These are phyloP conservation scores for Boletus rufocinnamomeus DNA, from an alignment of 768 basidiomycete species.

Conservation along the genomic window DNA sequence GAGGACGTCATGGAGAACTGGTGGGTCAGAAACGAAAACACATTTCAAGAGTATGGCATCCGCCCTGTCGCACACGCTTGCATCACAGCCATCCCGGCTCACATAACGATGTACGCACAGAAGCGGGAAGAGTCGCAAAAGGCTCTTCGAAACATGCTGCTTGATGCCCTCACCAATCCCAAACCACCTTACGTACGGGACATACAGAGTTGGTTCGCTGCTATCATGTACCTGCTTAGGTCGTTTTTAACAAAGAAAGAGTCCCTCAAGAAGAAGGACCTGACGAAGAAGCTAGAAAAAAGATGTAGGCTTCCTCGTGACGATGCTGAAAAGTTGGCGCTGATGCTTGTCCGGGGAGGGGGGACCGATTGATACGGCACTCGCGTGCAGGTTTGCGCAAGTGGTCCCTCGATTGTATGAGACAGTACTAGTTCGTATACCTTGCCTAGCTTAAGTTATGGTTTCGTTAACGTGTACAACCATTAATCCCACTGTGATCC, in stretches of 20 bases:
- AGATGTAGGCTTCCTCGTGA: neutral
- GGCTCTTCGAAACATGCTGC: neutral
- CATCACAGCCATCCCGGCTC: slow-evolving; percentile 7
- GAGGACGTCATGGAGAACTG: slow-evolving; percentile 16
- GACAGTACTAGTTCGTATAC: no score
- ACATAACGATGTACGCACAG: neutral
- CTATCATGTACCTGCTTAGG: no score
- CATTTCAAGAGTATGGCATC: slow-evolving; percentile 1
- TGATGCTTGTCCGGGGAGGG: no score
- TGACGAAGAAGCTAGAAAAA: slow-evolving; percentile 1
- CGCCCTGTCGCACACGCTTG: slow-evolving; percentile 12
- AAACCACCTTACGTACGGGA: slow-evolving; percentile 1
- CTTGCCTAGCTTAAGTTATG: neutral
- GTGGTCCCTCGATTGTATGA: no score
- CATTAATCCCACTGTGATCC: no score
- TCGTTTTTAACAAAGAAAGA: neutral
- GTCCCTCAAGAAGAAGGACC: neutral
- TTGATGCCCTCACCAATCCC: neutral
- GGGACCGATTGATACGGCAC: no score
- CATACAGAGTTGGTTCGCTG: slow-evolving; percentile 10
- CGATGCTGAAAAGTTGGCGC: slow-evolving; percentile 2
- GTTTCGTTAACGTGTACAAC: neutral
- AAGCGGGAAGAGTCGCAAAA: slow-evolving; percentile 8
- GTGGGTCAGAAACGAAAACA: slow-evolving; percentile 14
- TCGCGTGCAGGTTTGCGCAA: no score